A percentile compares a stretch with the other conserved stretches of the same genome.
Evolutionary conservation across 2,329 filamentous ascomycete species (phyloP).

Genomic region (Lojkania enalia): DNA sequence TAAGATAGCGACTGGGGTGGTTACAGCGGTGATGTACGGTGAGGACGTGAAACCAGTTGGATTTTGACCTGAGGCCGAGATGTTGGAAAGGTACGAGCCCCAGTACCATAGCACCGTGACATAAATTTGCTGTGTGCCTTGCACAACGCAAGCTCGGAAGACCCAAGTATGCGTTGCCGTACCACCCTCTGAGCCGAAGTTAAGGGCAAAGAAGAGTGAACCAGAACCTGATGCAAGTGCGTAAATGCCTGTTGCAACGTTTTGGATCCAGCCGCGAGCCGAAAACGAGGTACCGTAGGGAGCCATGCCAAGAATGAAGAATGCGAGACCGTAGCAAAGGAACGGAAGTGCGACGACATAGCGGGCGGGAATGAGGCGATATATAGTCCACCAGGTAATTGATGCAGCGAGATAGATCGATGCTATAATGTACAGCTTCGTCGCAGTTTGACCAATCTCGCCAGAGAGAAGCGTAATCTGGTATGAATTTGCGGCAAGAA

Average conservation of each 20-base stretch:
- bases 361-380: conserved; percentile 61
- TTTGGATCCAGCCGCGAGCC: conserved; percentile 59
- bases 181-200: conserved; percentile 67
- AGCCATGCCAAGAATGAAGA: conserved; percentile 65
- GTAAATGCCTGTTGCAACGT: conserved; percentile 64
- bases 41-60: conserved; percentile 18
- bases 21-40: conserved; percentile 52
- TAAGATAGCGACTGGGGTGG: conserved; percentile 60
- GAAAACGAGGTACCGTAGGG: conserved; percentile 53
- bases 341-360: conserved; percentile 64
- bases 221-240: conserved; percentile 65
- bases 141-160: conserved; percentile 67
- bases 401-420: conserved; percentile 24
- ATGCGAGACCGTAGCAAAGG: conserved; percentile 64
- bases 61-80: conserved; percentile 51
- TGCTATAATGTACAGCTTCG: conserved; percentile 23
- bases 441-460: conserved; percentile 50
- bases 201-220: conserved; percentile 67
- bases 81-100: conserved; percentile 59
- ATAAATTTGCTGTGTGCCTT: conserved; percentile 69
- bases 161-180: conserved; percentile 67
- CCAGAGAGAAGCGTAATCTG: conserved; percentile 70
- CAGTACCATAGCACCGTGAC: conserved; percentile 68
- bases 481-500: conserved; percentile 28
- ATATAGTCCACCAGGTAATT: conserved; percentile 65